Conservation (phyloP, 345 rosid genomes). For the Streptanthus diversifolius region DNA sequence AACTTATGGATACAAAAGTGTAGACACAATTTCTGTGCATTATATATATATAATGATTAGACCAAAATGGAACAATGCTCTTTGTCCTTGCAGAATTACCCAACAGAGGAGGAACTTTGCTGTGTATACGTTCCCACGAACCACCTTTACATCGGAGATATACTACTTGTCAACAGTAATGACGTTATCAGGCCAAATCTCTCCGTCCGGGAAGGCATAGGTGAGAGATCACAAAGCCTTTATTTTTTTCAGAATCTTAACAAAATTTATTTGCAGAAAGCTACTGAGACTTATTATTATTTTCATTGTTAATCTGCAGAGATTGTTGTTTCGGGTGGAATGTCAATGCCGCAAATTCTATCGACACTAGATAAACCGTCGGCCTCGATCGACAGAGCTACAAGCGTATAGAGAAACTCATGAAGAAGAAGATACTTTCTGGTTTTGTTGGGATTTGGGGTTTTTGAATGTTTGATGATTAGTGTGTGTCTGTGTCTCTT, state of each 20-base stretch:
- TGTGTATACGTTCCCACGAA: slow-evolving; percentile 98
- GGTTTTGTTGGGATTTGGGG: slow-evolving; percentile 1
- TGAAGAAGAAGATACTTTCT: slow-evolving; percentile 3
- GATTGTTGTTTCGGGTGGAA: slow-evolving; percentile 95
- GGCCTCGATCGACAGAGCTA: slow-evolving; percentile 33
- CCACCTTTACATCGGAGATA: slow-evolving; percentile 96
- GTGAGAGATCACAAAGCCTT: slow-evolving; percentile 46
- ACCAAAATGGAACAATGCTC: neutral
- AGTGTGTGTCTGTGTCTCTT: slow-evolving; percentile 21
- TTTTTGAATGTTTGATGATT: slow-evolving; percentile 14
- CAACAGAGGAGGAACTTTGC: slow-evolving; percentile 92
- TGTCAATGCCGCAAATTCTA: slow-evolving; percentile 97
- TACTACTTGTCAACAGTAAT: slow-evolving; percentile 72
- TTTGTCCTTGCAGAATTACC: slow-evolving; percentile 54
- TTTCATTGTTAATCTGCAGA: slow-evolving; percentile 48
- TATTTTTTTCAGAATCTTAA: neutral
- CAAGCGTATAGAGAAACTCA: slow-evolving; percentile 27
- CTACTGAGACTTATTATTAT: neutral
- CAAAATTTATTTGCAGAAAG: neutral
- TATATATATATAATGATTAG: neutral
- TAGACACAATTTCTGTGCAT: neutral
- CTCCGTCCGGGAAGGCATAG: slow-evolving; percentile 96
- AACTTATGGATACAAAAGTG: neutral
- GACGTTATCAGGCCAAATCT: slow-evolving; percentile 95
- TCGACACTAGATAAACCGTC: slow-evolving; percentile 53